Percentiles rank a stretch among this genome's conserved stretches.
Evolutionary conservation across 2,329 filamentous ascomycete genomes (phyloP).

Genomic region (Aspergillus neotritici): DNA sequence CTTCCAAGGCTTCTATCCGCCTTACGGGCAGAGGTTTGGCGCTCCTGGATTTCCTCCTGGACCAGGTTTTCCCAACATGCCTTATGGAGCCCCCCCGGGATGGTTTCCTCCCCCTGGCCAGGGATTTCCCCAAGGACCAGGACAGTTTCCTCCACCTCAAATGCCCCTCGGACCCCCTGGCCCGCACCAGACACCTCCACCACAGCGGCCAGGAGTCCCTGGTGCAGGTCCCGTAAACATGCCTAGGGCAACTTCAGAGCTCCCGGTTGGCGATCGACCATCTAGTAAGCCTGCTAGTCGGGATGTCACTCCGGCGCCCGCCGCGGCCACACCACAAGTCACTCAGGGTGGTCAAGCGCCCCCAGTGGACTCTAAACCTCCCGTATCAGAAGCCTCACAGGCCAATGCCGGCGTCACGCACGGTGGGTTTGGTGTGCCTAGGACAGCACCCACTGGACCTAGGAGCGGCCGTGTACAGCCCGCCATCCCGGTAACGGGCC

Average conservation of each 20-base stretch:
- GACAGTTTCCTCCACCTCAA: conserved; percentile 55
- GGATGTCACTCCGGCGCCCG: conserved; percentile 30
- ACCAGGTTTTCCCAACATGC: conserved; percentile 67
- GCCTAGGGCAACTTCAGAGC: conserved; percentile 39
- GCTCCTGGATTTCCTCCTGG: conserved; percentile 50
- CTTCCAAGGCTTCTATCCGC: conserved; percentile 42
- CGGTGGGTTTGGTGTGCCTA: conserved; percentile 16
- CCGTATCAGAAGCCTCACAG: conserved; percentile 33
- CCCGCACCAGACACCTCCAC: conserved; percentile 32
- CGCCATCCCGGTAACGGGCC: conserved; percentile 41
- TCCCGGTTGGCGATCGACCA: conserved; percentile 37
- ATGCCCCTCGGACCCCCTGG: conserved; percentile 55
- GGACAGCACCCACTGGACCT: conserved; percentile 27
- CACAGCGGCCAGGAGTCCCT: conserved; percentile 32
- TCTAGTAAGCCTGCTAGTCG: conserved; percentile 32
- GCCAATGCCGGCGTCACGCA: conserved; percentile 21
- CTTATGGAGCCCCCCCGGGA: conserved; percentile 67
- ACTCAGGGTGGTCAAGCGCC: conserved; percentile 31
- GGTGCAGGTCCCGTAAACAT: conserved; percentile 21
- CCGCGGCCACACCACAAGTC: conserved; percentile 5
- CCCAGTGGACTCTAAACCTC: conserved; percentile 36
- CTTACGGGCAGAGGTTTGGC: conserved; percentile 44
- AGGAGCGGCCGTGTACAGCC: conserved; percentile 42
- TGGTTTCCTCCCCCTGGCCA: conserved; percentile 74
- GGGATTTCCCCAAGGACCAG: conserved; percentile 64